A percentile compares a stretch with the other conserved stretches of the same genome.
Conservation (phyloP, 148 eudicot genomes). For the Chenopodium quinoa region DNA sequence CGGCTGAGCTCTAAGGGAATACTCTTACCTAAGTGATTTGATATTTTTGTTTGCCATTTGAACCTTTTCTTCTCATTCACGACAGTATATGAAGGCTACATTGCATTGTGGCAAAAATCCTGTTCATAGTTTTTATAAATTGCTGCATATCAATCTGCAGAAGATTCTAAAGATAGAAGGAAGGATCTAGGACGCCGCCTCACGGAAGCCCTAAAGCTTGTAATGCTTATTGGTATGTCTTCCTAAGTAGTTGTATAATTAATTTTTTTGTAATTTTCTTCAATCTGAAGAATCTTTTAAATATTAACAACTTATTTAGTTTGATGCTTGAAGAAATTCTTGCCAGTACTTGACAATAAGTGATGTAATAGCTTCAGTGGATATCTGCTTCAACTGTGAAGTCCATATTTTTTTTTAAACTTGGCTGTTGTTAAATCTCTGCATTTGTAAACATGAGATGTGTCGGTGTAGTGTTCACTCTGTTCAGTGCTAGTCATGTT, state of each 20-base stretch:
- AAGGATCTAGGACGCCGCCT: slow-evolving; percentile 58
- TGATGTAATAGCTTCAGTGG: not conserved
- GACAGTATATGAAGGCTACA: not conserved
- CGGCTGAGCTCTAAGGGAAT: not conserved
- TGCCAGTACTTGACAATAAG: not conserved
- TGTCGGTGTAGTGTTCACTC: not conserved
- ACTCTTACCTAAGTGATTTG: not conserved
- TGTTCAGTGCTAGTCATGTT: not conserved
- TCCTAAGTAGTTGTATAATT: not conserved
- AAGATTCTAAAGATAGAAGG: slow-evolving; percentile 53
- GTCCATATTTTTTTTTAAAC: not conserved
- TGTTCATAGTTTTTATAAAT: slow-evolving; percentile 6
- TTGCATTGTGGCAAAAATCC: not conserved
- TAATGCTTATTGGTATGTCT: slow-evolving; percentile 70
- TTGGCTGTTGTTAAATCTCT: not conserved
- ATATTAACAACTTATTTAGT: not conserved
- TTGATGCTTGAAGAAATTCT: not conserved
- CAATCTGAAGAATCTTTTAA: not conserved
- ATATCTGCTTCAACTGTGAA: not conserved
- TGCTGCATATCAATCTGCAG: slow-evolving; percentile 40
- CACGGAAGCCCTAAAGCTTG: slow-evolving; percentile 86
- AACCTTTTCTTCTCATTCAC: not conserved
- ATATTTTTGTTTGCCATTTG: not conserved
- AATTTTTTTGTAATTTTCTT: not conserved
- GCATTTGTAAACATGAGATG: not conserved